Base-by-base conservation (phyloP, 75 land plant genomes). In the Gnetum montanum region DNA sequence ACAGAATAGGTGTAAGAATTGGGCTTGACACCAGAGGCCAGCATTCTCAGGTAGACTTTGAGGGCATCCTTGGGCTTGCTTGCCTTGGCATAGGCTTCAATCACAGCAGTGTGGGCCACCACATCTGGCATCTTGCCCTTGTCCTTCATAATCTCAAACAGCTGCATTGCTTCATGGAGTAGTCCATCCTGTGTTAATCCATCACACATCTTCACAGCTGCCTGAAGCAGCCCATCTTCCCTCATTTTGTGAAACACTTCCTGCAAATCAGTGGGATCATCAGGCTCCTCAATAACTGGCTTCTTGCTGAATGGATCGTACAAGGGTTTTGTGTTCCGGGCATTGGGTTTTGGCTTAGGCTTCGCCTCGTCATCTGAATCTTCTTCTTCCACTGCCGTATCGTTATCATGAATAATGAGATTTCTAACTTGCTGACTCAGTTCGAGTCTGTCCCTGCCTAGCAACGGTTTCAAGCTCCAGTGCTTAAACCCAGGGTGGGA, bases 141-240 rank as follows among this genome's bases (percentile, higher is more conserved):
- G 54, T 82, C 86, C 70, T 82, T 82, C 51, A 82, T 78, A 58
- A 59, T 51, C 15, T 63, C 23, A 65, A 82, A 78, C 26, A 82
- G 77, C 43, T 74, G 57, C 52, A 78, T 40, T 7, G 86, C 82
- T 59, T 82, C 86, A 57, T 78, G 82, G 46, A 78, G 78, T 20
- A 66, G 63, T 3, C 86, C 86, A 46, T 74, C 82, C 50, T 74
- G 63, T 28, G 81, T 74, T 71, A 82, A 62, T 1, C 29, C 81
- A 50, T 82, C 86, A 69, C 78, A 82, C 86, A 82, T 82, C 72
- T 78, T 78, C 54, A 78, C 68, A 24, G 86, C 86, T 46, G 58
- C 57, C 63, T 66, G 26, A 13, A 70, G 40, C 47, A 82, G 62
- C 8, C 81, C 81, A 3, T 78, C 78, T 8, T 58, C 58, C 27